Evolutionary conservation across 106 monocot species (phyloP), one percentile per base, ranked within the genome.

Genomic region (Xerophyta viscosa): DNA sequence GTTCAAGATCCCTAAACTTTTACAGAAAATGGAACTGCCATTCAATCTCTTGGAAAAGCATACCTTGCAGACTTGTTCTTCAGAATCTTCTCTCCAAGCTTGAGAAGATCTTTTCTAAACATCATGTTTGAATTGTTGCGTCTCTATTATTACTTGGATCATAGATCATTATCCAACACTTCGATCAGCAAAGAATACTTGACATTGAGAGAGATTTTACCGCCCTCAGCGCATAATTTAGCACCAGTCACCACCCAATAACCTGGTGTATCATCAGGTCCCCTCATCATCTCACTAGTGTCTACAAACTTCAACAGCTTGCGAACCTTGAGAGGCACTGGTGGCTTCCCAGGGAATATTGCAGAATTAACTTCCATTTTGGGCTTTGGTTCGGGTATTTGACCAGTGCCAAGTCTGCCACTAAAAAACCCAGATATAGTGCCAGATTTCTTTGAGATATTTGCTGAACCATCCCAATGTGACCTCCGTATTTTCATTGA

Each of bases 191-290:
- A 62, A 0, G 83, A 89, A 41, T 79, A 89, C 57, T 89, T 89
- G 37, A 67, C 73, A 52, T 77, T 76, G 18, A 89, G 80, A 19
- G 64, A 70, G 33, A 89, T 71, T 36, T 62, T 73, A 24, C 83
- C 79, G 21, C 64, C 58, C 8, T 83, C 79, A 3, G 73, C 65
- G 20, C 79, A 79, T 36, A 89, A 58, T 57, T 80, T 83, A 0
- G 73, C 88, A 13, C 88, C 88, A 6, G 83, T 89, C 28, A 83
- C 83, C 56, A 89, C 58, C 88, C 88, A 89, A 49, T 83, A 80
- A 8, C 88, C 88, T 20, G 88, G 88, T 8, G 61, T 41, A 28
- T 83, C 79, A 28, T 77, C 88, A 3, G 83, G 70, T 0, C 88
- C 88, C 48, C 79, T 83, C 19, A 29, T 41, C 33, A 67, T 64